Evolutionary conservation across 306 rosid species (phyloP).

Genomic region (Vigna reflexopilosa): DNA sequence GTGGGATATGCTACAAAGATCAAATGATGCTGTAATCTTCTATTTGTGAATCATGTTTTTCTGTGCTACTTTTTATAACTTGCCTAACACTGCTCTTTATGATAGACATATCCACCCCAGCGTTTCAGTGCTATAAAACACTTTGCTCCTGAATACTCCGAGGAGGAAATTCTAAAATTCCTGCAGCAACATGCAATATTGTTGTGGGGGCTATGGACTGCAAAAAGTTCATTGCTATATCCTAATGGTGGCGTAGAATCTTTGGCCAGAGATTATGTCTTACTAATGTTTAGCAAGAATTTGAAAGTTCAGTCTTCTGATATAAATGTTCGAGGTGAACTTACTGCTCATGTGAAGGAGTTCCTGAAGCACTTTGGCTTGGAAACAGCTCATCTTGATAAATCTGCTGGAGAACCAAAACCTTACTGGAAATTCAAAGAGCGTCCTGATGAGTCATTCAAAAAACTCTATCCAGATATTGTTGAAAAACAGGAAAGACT

Average conservation of each 20-base stretch:
- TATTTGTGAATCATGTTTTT: not conserved
- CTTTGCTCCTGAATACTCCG: slow-evolving; percentile 71
- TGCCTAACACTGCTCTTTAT: slow-evolving; percentile 37
- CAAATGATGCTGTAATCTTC: not conserved
- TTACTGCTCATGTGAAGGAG: slow-evolving; percentile 43
- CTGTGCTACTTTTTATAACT: slow-evolving; percentile 19
- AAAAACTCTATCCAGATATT: slow-evolving; percentile 58
- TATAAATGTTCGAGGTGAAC: slow-evolving; percentile 43
- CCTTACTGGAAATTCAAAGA: slow-evolving; percentile 54
- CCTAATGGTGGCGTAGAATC: slow-evolving; percentile 39
- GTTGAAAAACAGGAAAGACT: slow-evolving; percentile 59
- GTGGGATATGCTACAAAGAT: not conserved
- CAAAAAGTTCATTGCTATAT: slow-evolving; percentile 61
- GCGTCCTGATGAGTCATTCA: slow-evolving; percentile 63
- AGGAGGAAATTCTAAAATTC: slow-evolving; percentile 60
- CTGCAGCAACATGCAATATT: slow-evolving; percentile 69
- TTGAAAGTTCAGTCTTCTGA: slow-evolving; percentile 57
- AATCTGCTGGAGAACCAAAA: slow-evolving; percentile 40
- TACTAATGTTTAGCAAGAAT: slow-evolving; percentile 61
- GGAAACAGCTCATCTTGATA: slow-evolving; percentile 58
- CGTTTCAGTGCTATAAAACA: slow-evolving; percentile 77
- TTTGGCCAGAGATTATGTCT: slow-evolving; percentile 63
- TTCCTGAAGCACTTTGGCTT: slow-evolving; percentile 62
- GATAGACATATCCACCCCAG: slow-evolving; percentile 70
- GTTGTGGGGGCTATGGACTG: slow-evolving; percentile 83